Evolutionary conservation across 139 green algal species (phyloP).

Genomic region (Gonium pectorale): DNA sequence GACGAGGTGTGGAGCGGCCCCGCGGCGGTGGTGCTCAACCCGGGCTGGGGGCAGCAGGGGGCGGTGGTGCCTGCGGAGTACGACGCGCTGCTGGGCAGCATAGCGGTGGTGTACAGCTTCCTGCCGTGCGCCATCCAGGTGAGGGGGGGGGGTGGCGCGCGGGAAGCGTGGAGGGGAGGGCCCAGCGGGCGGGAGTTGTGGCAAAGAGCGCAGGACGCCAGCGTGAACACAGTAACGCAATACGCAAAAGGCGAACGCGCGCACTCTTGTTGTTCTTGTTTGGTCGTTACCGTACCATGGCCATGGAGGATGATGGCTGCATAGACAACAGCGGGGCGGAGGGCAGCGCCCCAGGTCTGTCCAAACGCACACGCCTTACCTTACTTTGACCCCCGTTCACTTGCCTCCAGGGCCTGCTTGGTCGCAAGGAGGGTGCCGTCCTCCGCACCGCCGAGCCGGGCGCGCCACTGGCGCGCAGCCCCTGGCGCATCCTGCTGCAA

Average conservation of each 20-base stretch:
- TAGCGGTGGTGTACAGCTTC: slow-evolving; percentile 68
- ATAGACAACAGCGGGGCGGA: too few species aligned
- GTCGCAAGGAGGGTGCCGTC: slow-evolving; percentile 62
- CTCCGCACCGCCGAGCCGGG: slow-evolving; percentile 38
- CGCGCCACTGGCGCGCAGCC: background rate
- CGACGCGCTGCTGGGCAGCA: slow-evolving; percentile 38
- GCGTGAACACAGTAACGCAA: too few species aligned
- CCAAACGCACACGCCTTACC: background rate
- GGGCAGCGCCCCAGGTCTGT: too few species aligned
- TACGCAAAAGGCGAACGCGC: too few species aligned
- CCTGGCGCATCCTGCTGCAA: slow-evolving; percentile 64
- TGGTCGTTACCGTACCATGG: too few species aligned
- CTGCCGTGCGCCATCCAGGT: slow-evolving; percentile 64
- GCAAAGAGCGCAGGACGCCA: too few species aligned
- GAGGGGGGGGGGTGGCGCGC: background rate
- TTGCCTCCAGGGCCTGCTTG: slow-evolving; percentile 56
- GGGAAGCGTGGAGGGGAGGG: background rate
- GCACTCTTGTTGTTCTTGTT: too few species aligned
- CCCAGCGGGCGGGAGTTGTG: too few species aligned
- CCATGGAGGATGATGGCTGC: too few species aligned
- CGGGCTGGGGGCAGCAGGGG: slow-evolving; percentile 48
- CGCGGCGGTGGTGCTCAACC: slow-evolving; percentile 60
- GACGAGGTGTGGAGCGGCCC: slow-evolving; percentile 60
- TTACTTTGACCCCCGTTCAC: too few species aligned
- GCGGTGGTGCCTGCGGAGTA: slow-evolving; percentile 46